Conservation (phyloP, 2,329 filamentous ascomycete species). For the Cordyceps tenuipes region DNA sequence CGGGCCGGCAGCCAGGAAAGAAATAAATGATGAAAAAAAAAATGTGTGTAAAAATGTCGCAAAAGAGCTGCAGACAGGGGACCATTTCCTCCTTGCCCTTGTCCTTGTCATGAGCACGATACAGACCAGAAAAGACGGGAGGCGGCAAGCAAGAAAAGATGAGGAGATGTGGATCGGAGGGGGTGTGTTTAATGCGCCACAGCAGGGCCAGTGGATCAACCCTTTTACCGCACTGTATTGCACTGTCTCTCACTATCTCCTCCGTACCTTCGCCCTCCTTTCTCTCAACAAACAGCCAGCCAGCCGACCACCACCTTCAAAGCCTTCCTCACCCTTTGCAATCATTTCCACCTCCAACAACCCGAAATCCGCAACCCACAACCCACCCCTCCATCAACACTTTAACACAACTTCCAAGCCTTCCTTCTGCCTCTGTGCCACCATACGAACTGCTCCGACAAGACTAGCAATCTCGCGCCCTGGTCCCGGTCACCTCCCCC, state of each 20-base stretch:
- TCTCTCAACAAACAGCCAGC: background rate
- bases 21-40: background rate
- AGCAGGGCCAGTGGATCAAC: background rate
- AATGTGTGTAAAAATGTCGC: background rate
- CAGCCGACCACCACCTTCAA: background rate
- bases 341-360: background rate
- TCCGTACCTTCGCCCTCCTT: background rate
- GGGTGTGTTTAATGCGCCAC: slow-evolving; percentile 1
- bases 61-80: background rate
- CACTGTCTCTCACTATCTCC: background rate
- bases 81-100: background rate
- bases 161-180: background rate
- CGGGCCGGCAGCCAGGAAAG: background rate
- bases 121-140: slow-evolving; percentile 1
- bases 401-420: background rate
- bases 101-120: background rate
- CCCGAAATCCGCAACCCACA: background rate
- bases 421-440: slow-evolving; percentile 34
- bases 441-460: slow-evolving; percentile 28
- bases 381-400: slow-evolving; percentile 2
- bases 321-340: background rate
- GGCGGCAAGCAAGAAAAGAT: background rate
- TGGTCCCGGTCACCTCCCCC: background rate
- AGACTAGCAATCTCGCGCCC: background rate
- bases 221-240: background rate